phyloP scores from a whole-genome alignment of 495 filamentous ascomycete species.

The Barbatosphaeria neglecta region DNA sequence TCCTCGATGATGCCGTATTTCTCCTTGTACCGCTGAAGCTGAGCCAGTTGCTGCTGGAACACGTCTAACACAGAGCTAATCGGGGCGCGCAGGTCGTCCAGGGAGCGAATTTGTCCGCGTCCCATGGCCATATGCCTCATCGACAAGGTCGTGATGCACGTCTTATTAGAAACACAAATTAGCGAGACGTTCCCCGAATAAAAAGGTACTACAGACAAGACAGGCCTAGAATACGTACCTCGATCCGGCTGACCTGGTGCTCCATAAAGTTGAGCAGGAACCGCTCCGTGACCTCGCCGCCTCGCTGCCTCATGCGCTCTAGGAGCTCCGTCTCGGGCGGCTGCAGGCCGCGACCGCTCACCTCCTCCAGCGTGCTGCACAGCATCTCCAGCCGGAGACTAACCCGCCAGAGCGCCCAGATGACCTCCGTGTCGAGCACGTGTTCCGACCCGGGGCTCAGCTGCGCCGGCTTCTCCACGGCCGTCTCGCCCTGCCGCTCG shows the following conservation, averaged over 20 bases:
- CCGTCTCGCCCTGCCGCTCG: constrained; percentile 22
- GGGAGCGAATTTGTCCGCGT: constrained; percentile 18
- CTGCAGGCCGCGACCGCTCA: constrained; percentile 42
- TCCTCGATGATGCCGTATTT: constrained; percentile 25
- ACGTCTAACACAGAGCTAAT: constrained; percentile 33
- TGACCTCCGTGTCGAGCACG: constrained; percentile 63
- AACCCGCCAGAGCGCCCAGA: constrained; percentile 86
- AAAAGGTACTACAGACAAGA: neutral
- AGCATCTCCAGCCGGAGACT: constrained; percentile 84
- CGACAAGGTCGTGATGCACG: constrained; percentile 53
- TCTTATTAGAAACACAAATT: too few species aligned
- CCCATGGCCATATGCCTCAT: constrained; percentile 51
- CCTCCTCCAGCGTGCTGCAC: constrained; percentile 71
- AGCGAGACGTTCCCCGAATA: constrained; percentile 4
- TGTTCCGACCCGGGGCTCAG: constrained; percentile 40
- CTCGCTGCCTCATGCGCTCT: constrained; percentile 70
- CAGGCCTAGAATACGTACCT: too few species aligned
- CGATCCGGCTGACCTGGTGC: constrained; percentile 87
- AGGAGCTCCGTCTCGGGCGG: constrained; percentile 70
- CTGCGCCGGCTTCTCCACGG: constrained; percentile 33
- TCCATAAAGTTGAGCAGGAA: constrained; percentile 81
- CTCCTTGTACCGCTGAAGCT: constrained; percentile 37
- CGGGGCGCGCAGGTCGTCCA: constrained; percentile 37
- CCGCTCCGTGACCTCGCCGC: constrained; percentile 76
- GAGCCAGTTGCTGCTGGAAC: constrained; percentile 28